Evolutionary conservation across 2,329 filamentous ascomycete species (phyloP), one percentile per base, ranked within the genome.

Genomic region (Aspergillus tamarii): DNA sequence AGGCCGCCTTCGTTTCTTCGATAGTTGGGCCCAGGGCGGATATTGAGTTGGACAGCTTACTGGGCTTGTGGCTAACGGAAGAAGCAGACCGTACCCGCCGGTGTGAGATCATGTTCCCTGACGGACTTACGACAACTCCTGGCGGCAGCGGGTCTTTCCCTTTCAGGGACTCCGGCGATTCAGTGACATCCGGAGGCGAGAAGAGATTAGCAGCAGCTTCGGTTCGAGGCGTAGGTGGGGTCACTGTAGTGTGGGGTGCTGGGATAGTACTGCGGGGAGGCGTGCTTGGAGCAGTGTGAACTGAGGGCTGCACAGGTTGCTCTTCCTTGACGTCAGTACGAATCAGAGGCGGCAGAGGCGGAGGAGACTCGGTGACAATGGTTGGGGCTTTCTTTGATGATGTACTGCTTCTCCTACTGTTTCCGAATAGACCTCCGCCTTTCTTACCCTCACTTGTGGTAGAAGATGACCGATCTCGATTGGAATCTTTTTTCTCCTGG

Each of bases 21-120:
- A 87, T 83, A 0, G 89, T 91, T 9, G 93, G 91, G 59, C 95
- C 82, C 10, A 93, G 90, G 19, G 86, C 88, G 60, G 86, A 84
- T 67, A 89, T 89, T 57, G 89, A 88, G 67, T 87, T 93, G 36
- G 94, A 96, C 43, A 97, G 85, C 80, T 96, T 97, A 84, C 93
- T 97, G 36, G 93, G 94, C 50, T 85, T 85, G 67, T 88, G 78
- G 57, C 64, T 67, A 21, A 77, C 78, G 46, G 80, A 76, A 60
- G 85, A 87, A 61, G 84, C 81, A 68, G 87, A 89, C 69, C 86
- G 83, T 63, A 83, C 84, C 43, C 87, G 83, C 81, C 83, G 88
- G 84, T 94, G 91, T 63, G 89, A 87, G 79, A 89, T 92, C 87
- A 92, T 91, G 73, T 86, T 90, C 72, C 87, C 88, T 69, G 88